These are phyloP conservation scores for Pyrus betulifolia DNA, from an alignment of 306 rosid species.

Conservation along the genomic window DNA sequence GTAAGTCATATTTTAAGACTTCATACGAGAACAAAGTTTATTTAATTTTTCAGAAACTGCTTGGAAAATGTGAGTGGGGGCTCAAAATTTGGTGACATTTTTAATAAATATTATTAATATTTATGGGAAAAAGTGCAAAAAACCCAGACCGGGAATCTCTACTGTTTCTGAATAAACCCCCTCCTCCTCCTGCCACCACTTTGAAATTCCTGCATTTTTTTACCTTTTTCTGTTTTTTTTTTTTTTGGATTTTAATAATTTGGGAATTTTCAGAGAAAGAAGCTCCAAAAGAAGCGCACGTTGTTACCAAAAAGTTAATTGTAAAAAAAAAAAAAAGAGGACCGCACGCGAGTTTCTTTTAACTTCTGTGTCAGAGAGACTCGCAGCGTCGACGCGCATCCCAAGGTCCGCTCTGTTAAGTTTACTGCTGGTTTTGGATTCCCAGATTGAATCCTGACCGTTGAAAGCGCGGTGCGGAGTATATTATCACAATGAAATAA, in stretches of 20 bases:
- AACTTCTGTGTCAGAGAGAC: slow-evolving; percentile 10
- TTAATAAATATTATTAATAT: background rate
- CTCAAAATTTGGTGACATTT: background rate
- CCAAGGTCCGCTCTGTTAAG: background rate
- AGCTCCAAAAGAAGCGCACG: background rate
- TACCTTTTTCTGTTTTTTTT: background rate
- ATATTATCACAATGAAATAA: background rate
- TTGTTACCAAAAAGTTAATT: background rate
- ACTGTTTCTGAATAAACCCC: background rate
- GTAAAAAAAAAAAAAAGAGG: background rate
- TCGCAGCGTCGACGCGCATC: slow-evolving; percentile 10
- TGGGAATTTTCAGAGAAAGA: background rate
- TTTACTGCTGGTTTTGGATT: background rate
- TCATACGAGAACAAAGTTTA: background rate
- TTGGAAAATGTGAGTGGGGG: slow-evolving; percentile 1
- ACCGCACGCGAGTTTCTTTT: slow-evolving; percentile 27
- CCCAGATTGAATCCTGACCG: slow-evolving; percentile 19
- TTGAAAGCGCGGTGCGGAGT: background rate
- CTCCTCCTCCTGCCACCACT: slow-evolving; percentile 5
- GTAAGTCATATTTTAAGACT: background rate
- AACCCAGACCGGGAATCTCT: slow-evolving; percentile 2
- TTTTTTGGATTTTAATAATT: background rate
- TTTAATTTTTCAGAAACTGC: background rate
- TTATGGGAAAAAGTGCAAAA: background rate
- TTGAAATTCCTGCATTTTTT: background rate